Base-by-base conservation (phyloP, 2,329 filamentous ascomycete species). In the Xylariaceae sp. region DNA sequence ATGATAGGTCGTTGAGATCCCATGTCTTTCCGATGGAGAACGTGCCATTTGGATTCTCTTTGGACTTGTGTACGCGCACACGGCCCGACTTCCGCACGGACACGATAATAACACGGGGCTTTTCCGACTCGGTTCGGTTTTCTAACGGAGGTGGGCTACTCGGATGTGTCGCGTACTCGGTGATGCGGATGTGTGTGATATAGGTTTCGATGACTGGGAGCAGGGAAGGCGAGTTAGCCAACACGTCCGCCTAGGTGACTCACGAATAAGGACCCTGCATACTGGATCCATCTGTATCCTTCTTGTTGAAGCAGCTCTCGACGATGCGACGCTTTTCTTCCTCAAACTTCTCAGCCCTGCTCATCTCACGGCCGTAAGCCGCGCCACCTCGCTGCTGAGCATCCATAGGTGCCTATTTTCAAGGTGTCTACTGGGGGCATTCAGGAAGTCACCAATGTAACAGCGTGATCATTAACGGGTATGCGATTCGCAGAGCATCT, bases 11-110 rank as follows among this genome's bases (percentile, higher is more conserved):
- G 74, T 97, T 93, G 67, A 99, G 83, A 72, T 92, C 89, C 94
- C 94, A 99, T 2, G 94, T 96, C 77, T 99, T 99, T 66, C 94
- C 94, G 67, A 99, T 96, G 17, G 93, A 97, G 74, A 97, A 99
- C 23, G 90, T 86, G 58, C 92, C 92, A 73, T 96, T 97, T 58
- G 84, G 81, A 73, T 99, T 99, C 77, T 99, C 94, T 68, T 96
- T 88, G 59, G 92, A 93, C 76, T 99, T 99, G 80, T 99, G 94
- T 78, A 99, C 86, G 70, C 92, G 89, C 53, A 99, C 93, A 61
- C 92, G 84, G 57, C 93, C 94, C 1, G 93, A 96, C 70, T 91
- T 94, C 62, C 91, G 86, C 61, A 99, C 94, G 9, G 93, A 89
- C 66, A 99, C 88, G 66, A 99, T 92, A 71, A 99, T 95, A 66